A percentile compares a stretch with the other conserved stretches of the same genome.
Conservation (phyloP, 129 eudicot genomes). For the Logfia minima region DNA sequence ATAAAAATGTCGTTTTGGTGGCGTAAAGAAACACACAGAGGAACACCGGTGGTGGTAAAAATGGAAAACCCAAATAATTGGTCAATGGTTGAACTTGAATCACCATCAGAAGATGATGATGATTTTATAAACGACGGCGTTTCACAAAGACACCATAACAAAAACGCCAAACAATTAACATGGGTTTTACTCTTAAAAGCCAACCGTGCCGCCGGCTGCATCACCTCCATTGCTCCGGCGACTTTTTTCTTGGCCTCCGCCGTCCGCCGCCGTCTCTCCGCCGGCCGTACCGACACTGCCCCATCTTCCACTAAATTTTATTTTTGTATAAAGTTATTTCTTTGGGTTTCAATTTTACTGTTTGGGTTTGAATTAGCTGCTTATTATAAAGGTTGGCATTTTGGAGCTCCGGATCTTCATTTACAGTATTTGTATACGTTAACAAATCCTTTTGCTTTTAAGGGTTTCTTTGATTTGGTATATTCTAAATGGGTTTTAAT, state of each 20-base stretch:
- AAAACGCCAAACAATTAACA: constrained; percentile 90
- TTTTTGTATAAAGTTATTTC: constrained; percentile 52
- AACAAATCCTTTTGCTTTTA: constrained; percentile 36
- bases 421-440: constrained; percentile 49
- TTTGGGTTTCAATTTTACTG: constrained; percentile 55
- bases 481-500: constrained; percentile 73
- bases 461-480: constrained; percentile 52
- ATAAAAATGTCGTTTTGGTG: constrained; percentile 67
- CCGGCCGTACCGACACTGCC: constrained; percentile 66
- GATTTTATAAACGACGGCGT: constrained; percentile 37
- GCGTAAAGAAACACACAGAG: constrained; percentile 63
- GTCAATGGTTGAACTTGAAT: constrained; percentile 86
- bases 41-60: constrained; percentile 89
- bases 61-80: constrained; percentile 95
- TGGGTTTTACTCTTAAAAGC: constrained; percentile 91
- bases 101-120: constrained; percentile 58
- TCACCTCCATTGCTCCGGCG: constrained; percentile 84
- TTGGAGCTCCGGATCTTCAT: constrained; percentile 61
- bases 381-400: constrained; percentile 68
- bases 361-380: constrained; percentile 69
- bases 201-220: constrained; percentile 91
- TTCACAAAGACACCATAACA: constrained; percentile 44
- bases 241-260: constrained; percentile 59
- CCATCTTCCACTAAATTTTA: constrained; percentile 33
- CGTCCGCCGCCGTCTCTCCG: constrained; percentile 86